Conservation (phyloP, 306 rosid species). For the Arachis hypogaea region DNA sequence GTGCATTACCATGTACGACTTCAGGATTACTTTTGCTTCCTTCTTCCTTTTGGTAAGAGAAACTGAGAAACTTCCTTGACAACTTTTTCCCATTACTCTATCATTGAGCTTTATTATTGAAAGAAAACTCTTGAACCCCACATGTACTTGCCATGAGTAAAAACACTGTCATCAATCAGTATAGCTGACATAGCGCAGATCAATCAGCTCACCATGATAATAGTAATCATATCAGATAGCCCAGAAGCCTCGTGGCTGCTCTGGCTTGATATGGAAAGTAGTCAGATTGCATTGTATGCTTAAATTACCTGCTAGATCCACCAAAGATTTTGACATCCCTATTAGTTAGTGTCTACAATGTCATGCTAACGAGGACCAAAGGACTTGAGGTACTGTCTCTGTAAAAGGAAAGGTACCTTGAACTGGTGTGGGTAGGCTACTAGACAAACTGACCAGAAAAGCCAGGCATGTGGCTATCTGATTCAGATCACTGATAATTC, state of each 20-base stretch:
- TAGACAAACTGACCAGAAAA: conserved; percentile 39
- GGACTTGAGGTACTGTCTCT: conserved; percentile 35
- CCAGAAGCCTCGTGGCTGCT: conserved; percentile 38
- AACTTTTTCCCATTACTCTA: conserved; percentile 22
- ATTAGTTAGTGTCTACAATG: conserved; percentile 27
- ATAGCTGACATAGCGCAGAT: conserved; percentile 41
- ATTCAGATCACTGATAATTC: conserved; percentile 29
- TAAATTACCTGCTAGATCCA: conserved; percentile 43
- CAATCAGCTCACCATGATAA: conserved; percentile 35
- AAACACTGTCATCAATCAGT: conserved; percentile 36
- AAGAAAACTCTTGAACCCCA: conserved; percentile 40
- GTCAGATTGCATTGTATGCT: conserved; percentile 32
- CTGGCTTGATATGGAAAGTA: conserved; percentile 43
- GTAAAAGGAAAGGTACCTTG: conserved; percentile 22
- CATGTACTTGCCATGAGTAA: conserved; percentile 37
- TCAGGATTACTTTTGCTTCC: conserved; percentile 32
- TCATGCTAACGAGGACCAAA: conserved; percentile 37
- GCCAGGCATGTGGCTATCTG: conserved; percentile 32
- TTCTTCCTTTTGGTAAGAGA: conserved; percentile 37
- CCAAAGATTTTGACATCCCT: conserved; percentile 37
- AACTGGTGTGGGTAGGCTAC: conserved; percentile 33
- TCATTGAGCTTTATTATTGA: conserved; percentile 27
- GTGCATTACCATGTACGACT: conserved; percentile 35
- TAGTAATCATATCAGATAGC: conserved; percentile 35
- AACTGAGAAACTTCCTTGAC: conserved; percentile 34